phyloP scores from a whole-genome alignment of 495 filamentous ascomycete species.

The Neurospora cerealis region DNA sequence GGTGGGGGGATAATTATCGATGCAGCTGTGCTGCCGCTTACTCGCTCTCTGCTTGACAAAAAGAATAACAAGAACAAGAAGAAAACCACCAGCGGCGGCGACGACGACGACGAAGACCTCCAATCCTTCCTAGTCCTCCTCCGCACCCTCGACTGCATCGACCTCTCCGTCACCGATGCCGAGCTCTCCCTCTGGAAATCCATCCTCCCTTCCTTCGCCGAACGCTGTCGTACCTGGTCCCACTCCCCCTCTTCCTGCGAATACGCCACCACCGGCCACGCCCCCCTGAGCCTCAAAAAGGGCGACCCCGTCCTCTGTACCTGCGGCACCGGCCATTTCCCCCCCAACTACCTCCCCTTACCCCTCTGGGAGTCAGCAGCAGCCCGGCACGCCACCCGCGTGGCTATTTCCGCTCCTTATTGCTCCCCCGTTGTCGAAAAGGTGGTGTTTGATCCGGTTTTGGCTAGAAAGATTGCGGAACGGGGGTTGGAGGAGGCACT shows the following conservation, averaged over 20 bases:
- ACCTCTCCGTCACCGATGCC: conserved; percentile 26
- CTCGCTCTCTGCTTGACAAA: conserved; percentile 8
- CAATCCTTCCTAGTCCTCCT: conserved; percentile 20
- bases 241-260: conserved; percentile 37
- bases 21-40: conserved; percentile 37
- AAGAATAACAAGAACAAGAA: background rate
- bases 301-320: conserved; percentile 23
- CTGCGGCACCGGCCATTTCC: conserved; percentile 26
- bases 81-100: background rate
- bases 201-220: conserved; percentile 35
- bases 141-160: conserved; percentile 13
- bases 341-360: conserved; percentile 16
- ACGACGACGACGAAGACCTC: background rate
- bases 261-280: conserved; percentile 24
- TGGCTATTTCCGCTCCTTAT: conserved; percentile 28
- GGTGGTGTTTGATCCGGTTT: conserved; percentile 7
- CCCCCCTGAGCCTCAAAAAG: conserved; percentile 19
- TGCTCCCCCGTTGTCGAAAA: conserved; percentile 23
- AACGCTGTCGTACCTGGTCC: conserved; percentile 45
- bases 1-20: conserved; percentile 31
- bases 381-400: conserved; percentile 15
- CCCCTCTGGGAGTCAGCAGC: conserved; percentile 22
- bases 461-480: background rate
- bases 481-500: background rate
- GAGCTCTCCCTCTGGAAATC: conserved; percentile 44